These are phyloP conservation scores for Trametes villosa DNA, from an alignment of 768 basidiomycete genomes.

Conservation along the genomic window DNA sequence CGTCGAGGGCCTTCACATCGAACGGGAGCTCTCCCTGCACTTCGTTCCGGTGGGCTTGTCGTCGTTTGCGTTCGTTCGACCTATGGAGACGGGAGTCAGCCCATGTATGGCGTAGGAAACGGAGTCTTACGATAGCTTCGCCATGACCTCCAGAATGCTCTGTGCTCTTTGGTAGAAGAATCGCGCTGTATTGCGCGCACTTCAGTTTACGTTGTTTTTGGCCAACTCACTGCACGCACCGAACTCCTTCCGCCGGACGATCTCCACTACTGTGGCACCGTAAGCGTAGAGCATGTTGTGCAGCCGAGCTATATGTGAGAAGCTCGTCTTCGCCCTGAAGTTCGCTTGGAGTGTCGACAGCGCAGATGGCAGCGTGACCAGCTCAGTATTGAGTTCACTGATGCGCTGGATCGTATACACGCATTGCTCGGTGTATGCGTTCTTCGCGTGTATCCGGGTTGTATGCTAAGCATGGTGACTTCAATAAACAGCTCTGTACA, in stretches of 20 bases:
- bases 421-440: conserved; percentile 70
- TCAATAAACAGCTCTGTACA: background rate
- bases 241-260: conserved; percentile 90
- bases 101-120: background rate
- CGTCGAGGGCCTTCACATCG: conserved; percentile 79
- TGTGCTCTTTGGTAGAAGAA: conserved; percentile 85
- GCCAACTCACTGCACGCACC: conserved; percentile 46
- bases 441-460: conserved; percentile 44
- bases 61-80: conserved; percentile 76
- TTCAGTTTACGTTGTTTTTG: conserved; percentile 9
- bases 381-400: conserved; percentile 78
- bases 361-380: conserved; percentile 71
- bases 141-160: conserved; percentile 84
- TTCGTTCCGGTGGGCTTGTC: conserved; percentile 85
- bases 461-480: background rate
- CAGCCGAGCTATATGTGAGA: conserved; percentile 87
- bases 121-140: conserved; percentile 75
- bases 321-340: conserved; percentile 77
- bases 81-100: conserved; percentile 40
- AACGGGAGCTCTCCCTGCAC: conserved; percentile 88
- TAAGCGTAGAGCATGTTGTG: conserved; percentile 93
- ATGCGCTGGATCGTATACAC: conserved; percentile 73
- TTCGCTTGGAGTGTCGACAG: conserved; percentile 70
- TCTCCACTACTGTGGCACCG: conserved; percentile 87
- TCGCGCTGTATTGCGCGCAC: conserved; percentile 55